Conservation (phyloP, 768 basidiomycete species). For the Cystobasidium tubakii region DNA sequence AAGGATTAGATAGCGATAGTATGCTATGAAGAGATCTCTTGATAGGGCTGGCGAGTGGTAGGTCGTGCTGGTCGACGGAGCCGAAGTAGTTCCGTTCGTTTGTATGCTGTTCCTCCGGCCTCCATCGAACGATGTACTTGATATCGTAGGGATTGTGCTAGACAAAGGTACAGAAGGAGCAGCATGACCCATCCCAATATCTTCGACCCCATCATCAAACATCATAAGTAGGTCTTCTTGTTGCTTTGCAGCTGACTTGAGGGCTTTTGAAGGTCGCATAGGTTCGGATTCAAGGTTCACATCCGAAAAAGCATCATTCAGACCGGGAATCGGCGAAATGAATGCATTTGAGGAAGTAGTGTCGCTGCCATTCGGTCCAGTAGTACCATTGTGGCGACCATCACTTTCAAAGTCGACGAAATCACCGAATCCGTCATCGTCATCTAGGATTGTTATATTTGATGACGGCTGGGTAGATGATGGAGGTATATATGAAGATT, state of each 20-base stretch:
- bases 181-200: slow-evolving; percentile 47
- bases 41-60: neutral
- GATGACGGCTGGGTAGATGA: neutral
- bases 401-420: slow-evolving; percentile 49
- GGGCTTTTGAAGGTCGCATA: neutral
- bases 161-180: slow-evolving; percentile 39
- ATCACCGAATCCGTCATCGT: slow-evolving; percentile 75
- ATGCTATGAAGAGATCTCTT: slow-evolving; percentile 43
- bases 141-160: slow-evolving; percentile 1
- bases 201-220: slow-evolving; percentile 47
- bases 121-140: no score
- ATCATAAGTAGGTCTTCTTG: slow-evolving; percentile 47
- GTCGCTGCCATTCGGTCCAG: neutral
- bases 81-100: neutral
- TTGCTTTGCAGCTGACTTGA: slow-evolving; percentile 36
- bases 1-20: slow-evolving; percentile 50
- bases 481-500: neutral
- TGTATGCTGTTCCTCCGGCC: slow-evolving; percentile 2
- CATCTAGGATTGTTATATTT: slow-evolving; percentile 17
- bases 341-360: neutral
- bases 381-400: neutral
- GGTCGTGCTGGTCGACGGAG: slow-evolving; percentile 1
- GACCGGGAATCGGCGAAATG: neutral
- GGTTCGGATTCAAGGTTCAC: neutral
- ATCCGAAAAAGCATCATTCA: neutral